Evolutionary conservation across 2,329 filamentous ascomycete genomes (phyloP), one percentile per base, ranked within the genome.

Genomic region (Fusarium scirpi): DNA sequence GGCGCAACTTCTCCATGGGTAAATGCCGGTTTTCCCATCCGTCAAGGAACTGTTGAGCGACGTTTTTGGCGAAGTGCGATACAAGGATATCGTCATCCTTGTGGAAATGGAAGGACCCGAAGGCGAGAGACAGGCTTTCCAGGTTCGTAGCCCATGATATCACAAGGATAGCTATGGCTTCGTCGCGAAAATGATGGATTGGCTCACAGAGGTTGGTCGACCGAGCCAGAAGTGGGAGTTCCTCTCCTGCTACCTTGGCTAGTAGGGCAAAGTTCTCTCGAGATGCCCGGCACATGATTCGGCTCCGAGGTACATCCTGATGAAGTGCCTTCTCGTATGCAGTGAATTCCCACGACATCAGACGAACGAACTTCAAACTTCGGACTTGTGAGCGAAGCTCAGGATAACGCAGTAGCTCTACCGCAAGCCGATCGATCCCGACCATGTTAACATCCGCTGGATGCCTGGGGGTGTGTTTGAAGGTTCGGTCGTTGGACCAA

Each of bases 291-390:
- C 10, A n/a, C 32, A 34, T 18, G 5, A 34, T 9, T 5, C 34
- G 18, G 5, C n/a, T 2, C 1, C 16, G 29, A 13, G 12, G 3
- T 0, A 25, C 8, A 2, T 34, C 11, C 5, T 22, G 27, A 1
- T 32, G 9, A 30, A 5, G 1, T 4, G 5, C 2, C 1, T 2
- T 13, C 6, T 6, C 38, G 22, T 0, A 62, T n/a, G 1, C 1
- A 13, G 2, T 30, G 13, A 6, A 64, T 0, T 18, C 16, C 32
- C 32, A 34, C 2, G 32, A 34, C 32, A 34, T 34, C 2, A 18
- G 9, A 34, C 32, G 32, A 18, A 34, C 8, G 9, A 34, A 45
- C 1, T 30, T 24, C 4, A 64, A 6, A n/a, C 29, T 64, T 29
- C 2, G 38, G 6, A 64, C 49, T 22, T 30, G 49, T 2, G 20